Conservation (phyloP, 257 asterid species). For the Capsicum pubescens region DNA sequence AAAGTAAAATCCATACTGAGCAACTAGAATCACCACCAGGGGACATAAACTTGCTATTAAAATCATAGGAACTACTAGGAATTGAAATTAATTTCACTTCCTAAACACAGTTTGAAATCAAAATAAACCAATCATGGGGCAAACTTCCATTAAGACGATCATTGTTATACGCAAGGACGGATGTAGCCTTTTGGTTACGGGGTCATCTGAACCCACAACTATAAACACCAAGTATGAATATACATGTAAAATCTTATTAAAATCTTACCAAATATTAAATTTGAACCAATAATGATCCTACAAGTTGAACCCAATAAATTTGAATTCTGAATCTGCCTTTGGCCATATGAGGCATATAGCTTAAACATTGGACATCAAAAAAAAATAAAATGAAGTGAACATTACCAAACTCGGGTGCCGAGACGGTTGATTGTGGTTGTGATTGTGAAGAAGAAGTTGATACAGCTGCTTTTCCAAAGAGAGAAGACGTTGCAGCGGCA, state of each 20-base stretch:
- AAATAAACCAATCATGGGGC: background rate
- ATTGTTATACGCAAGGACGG: background rate
- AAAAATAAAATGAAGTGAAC: background rate
- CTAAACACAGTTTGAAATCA: background rate
- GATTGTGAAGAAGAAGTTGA: background rate
- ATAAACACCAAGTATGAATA: no score
- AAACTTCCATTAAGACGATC: background rate
- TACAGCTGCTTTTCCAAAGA: background rate
- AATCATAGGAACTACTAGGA: background rate
- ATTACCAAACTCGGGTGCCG: background rate
- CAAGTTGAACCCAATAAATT: no score
- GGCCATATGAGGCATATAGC: background rate
- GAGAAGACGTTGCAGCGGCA: background rate
- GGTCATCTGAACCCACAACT: no score
- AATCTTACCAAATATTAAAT: no score
- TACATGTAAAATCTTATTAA: no score
- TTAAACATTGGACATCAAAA: background rate
- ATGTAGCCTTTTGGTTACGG: no score
- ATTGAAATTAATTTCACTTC: background rate
- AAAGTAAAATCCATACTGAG: background rate
- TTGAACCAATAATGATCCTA: no score
- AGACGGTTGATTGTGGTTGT: background rate
- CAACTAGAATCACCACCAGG: background rate
- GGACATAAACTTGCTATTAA: constrained; percentile 7
- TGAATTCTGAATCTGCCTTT: no score